Base-by-base conservation (phyloP, 768 basidiomycete species). In the Phlegmacium glaucopus region DNA sequence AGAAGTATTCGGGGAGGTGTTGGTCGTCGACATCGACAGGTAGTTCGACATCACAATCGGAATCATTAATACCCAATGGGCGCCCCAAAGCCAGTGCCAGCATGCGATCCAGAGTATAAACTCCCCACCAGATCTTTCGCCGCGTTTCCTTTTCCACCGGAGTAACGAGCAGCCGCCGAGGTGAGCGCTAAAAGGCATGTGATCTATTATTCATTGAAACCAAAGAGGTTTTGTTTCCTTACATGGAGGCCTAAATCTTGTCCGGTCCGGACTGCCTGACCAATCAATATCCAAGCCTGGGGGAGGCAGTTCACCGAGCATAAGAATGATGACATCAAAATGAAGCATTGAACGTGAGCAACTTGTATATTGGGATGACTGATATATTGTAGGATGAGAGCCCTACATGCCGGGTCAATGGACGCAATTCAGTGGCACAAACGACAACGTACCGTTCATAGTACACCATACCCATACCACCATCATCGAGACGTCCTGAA, bases 221-320 rank as follows among this genome's bases (percentile, higher is more conserved):
- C 3, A 22, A 22, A 22, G 22, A 22, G 22, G 5, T 5, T 5
- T 22, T 22, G 22, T 22, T 22, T 22, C 22, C 90, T 74, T 69
- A 94, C 91, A 70, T 94, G 93, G 56, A 95, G 77, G 38, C 93
- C 93, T 35, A 94, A 74, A 69, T 95, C 93, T 65, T 94, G 93
- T 3, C 88, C 92, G 49, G 83, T 83, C 49, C 93, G 82, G 39
- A 95, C 82, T 17, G 90, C 93, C 64, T 94, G 93, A 36, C 93
- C 93, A 45, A 93, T 80, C 48, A 94, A 76, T 52, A 94, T 80
- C 93, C 93, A 95, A 26, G 92, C 90, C 68, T 94, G 93, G 3
- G 93, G 93, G 43, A 95, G 79, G 61, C 92, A 93, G 60, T 95
- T 95, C 56, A 94, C 78, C 45, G 91, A 92, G 61, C 92, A 94